These are phyloP conservation scores for Trametes cingulata DNA, from an alignment of 768 basidiomycete genomes.

Conservation along the genomic window DNA sequence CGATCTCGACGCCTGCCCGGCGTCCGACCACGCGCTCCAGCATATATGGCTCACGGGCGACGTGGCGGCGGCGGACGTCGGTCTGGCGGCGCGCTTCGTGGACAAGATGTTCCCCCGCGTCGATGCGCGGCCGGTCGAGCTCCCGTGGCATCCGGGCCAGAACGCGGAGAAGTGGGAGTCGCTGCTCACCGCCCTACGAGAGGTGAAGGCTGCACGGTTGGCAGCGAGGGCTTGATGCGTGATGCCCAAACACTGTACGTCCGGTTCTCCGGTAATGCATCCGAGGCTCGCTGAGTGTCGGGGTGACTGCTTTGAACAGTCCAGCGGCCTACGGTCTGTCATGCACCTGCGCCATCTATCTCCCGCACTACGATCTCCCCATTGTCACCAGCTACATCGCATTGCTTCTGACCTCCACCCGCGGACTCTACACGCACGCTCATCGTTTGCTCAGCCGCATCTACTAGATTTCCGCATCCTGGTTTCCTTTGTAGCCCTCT, in stretches of 20 bases:
- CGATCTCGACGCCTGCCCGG: neutral
- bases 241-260: neutral
- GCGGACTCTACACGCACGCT: too few species aligned
- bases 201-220: neutral
- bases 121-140: conserved; percentile 1
- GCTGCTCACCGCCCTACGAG: neutral
- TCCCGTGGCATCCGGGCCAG: conserved; percentile 6
- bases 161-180: neutral
- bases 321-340: too few species aligned
- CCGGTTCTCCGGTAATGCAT: neutral
- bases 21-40: neutral
- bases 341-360: too few species aligned
- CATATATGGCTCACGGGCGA: neutral
- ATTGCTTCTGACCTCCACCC: too few species aligned
- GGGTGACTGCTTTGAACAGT: too few species aligned
- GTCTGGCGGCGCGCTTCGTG: neutral
- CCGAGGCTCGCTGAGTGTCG: too few species aligned
- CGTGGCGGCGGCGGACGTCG: neutral
- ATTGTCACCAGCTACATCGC: too few species aligned
- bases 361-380: too few species aligned
- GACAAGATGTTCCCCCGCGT: conserved; percentile 5
- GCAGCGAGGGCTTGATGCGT: neutral
- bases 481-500: too few species aligned
- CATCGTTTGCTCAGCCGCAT: too few species aligned
- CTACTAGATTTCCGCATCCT: too few species aligned